Base-by-base conservation (phyloP, 805 yeast species). In the Sungouiozyma intestinalis region DNA sequence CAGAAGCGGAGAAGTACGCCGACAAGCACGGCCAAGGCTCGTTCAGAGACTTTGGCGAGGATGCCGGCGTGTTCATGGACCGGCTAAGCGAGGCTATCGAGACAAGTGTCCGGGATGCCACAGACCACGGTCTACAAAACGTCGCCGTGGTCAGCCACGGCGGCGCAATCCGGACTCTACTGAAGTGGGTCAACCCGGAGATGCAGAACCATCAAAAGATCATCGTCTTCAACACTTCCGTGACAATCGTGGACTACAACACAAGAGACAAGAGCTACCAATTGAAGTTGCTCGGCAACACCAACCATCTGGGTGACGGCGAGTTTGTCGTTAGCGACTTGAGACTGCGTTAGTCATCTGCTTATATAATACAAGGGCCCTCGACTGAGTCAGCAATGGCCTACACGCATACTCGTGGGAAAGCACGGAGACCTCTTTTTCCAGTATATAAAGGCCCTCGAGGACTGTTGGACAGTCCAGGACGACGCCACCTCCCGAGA, bases 171-270 rank as follows among this genome's bases (percentile, higher is more conserved):
- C 73, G 85, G 37, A 72, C 77, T 21, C 69, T 79, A 32, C 55
- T 75, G 33, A 72, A 72, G 45, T 68, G 77, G 55, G 62, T 81
- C 35, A 68, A 65, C 2, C 62, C 76, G 40, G 68, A 65, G 2
- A 65, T 76, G 40, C 62, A 60, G 3, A 59, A 63, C 3, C 65
- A 63, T 1, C 60, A 74, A 40, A 55, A 62, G 1, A 62, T 62
- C 3, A 79, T 80, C 33, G 92, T 90, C 0, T 81, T 70, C 58
- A 85, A 85, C 58, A 83, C 94, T 1, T 79, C 88, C 4, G 71
- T 85, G 5, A 77, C 88, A 0, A 68, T 79, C 4, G 66, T 85
- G 2, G 90, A 82, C 51, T 67, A 76, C 18, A 59, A 70, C 34
- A 71, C 67, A 41, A 50, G 50, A 5, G 58, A 60, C 1, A 52